These are phyloP conservation scores for Exophiala viscosa DNA, from an alignment of 2,329 filamentous ascomycete genomes.

Conservation along the genomic window DNA sequence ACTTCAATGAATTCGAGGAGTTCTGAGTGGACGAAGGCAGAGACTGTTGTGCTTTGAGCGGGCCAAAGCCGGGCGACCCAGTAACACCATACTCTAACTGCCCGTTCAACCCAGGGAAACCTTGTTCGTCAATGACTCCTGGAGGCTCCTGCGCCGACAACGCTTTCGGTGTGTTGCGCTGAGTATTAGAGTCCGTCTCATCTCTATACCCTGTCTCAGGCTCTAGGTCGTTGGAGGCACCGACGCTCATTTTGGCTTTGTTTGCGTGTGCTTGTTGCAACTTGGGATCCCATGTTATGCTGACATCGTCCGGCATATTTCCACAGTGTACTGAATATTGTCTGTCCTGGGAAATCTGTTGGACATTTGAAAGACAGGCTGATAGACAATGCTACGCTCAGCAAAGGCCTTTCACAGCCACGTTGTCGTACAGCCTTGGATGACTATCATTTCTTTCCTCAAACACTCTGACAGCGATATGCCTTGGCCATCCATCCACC, in stretches of 20 bases:
- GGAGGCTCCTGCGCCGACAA: constrained; percentile 12
- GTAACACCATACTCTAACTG: constrained; percentile 1
- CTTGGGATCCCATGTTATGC: constrained; percentile 23
- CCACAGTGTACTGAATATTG: neutral
- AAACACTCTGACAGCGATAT: neutral
- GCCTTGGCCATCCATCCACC: too few species aligned
- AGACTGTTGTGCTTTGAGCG: constrained; percentile 8
- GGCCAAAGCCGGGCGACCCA: constrained; percentile 6
- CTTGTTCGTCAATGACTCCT: constrained; percentile 17
- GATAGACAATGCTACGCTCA: neutral
- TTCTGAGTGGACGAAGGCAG: constrained; percentile 16
- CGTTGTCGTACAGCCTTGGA: neutral
- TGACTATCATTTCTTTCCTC: constrained; percentile 1
- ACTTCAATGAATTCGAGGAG: constrained; percentile 21
- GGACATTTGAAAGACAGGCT: constrained; percentile 9
- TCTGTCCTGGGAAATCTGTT: constrained; percentile 1
- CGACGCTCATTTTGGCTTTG: neutral
- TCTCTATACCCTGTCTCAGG: constrained; percentile 1
- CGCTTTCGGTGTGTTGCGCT: constrained; percentile 21
- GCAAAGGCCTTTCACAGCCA: constrained; percentile 7
- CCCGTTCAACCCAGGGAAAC: constrained; percentile 4
- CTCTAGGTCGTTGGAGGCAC: neutral
- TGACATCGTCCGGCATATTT: constrained; percentile 19
- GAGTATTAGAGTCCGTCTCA: constrained; percentile 16
- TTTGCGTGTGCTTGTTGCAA: constrained; percentile 8